Evolutionary conservation across 2,329 filamentous ascomycete genomes (phyloP), one percentile per base, ranked within the genome.

Genomic region (Ascochyta rabiei): DNA sequence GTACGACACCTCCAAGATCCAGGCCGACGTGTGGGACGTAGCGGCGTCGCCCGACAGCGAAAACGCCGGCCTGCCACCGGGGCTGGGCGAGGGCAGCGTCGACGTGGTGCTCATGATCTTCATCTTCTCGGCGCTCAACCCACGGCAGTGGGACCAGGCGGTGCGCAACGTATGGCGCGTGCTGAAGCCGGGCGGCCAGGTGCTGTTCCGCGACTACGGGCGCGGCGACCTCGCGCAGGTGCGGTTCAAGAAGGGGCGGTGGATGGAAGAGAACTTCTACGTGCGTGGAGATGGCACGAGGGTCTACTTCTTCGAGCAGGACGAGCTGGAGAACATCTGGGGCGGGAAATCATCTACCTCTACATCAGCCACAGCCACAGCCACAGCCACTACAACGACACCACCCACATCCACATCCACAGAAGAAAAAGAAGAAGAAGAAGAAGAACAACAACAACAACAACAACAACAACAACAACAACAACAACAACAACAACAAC

Each of bases 191-290:
- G 93, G 93, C 58, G 95, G 95, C n/a, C 83, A 90, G 68, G 89
- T 99, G 48, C 85, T 96, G 71, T 98, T 99, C 82, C 87, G 95
- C 67, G 95, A 99, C 77, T 99, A 99, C 78, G 95, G 95, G 53
- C 86, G 93, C 72, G 95, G 95, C 30, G 95, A 99, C 76, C 81
- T 99, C 58, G 93, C 95, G 16, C 95, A 99, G 80, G 95, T 99
- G 57, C 85, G 95, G 55, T 98, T 99, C 80, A 96, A 95, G 79
- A 97, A 96, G 78, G 91, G 91, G 12, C 84, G 95, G 35, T 98
- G 93, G 70, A 83, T 99, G 71, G 90, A 92, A 51, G 95, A 98
- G 76, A 99, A 98, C 71, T 99, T 99, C 69, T 99, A 99, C 74
- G 90, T 97, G 39, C 83, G 95, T 30, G 95, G 95, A 1, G 95